Base-by-base conservation (phyloP, 2,329 filamentous ascomycete species). In the Penicillium sclerotigenum region DNA sequence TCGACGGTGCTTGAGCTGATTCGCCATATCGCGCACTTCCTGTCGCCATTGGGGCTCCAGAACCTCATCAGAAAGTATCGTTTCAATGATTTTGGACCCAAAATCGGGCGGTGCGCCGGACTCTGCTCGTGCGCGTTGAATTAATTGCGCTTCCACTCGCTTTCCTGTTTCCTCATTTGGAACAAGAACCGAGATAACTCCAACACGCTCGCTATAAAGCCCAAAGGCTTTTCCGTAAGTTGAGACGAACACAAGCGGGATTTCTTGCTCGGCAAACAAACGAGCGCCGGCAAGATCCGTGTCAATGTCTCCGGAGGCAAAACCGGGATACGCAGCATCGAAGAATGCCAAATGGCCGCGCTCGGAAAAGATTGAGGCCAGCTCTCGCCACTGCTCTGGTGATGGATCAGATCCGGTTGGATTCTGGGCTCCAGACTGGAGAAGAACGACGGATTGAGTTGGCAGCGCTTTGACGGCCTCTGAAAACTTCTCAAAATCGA, bases 151-250 rank as follows among this genome's bases (percentile, higher is more conserved):
- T 33, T 58, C 54, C 2, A 61, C 33, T 31, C 37, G 53, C 41
- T 36, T 53, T 16, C 52, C 57, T 0, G 51, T 38, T 40, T 59
- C 54, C 22, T 52, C 51, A 18, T n/a, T 48, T 2, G 59, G 50
- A 11, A 40, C 57, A 3, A 59, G 47, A n/a, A 61, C 26, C 0
- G 54, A 59, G 7, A 61, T 26, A 26, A 59, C 14, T 16, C 59
- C 59, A 24, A 61, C 59, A 0, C 59, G 59, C 26, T 61, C 59
- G 31, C 59, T 59, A 33, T 61, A 61, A 16, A 61, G 54, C 5
- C 59, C 57, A 28, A 61, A 61, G 11, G 47, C 53, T 22, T 61
- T 61, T 0, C 59, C 59, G 18, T 59, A 61, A 1, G 59, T 61
- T 2, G 57, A 59, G 5, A 56, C 52, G 10, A 61, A 48, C 1